phyloP scores from a whole-genome alignment of 345 rosid species.

The Syzygium oleosum region DNA sequence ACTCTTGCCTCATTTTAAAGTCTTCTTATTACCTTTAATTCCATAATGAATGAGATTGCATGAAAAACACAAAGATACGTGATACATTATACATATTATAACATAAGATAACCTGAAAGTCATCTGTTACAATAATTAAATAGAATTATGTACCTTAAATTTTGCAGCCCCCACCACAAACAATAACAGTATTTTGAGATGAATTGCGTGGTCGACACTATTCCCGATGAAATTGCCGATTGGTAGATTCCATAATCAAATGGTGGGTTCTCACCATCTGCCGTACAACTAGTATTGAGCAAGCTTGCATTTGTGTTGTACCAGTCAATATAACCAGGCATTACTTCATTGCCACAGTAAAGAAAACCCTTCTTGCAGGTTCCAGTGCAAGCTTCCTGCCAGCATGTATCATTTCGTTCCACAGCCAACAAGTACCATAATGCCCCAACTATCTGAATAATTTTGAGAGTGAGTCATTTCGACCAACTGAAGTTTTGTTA shows the following conservation, averaged over 20 bases:
- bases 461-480: neutral
- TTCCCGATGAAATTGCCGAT: conserved; percentile 59
- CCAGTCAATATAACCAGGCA: conserved; percentile 53
- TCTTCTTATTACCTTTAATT: neutral
- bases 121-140: neutral
- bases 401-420: conserved; percentile 75
- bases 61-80: neutral
- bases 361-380: conserved; percentile 38
- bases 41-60: neutral
- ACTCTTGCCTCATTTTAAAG: neutral
- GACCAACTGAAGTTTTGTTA: neutral
- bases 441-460: conserved; percentile 80
- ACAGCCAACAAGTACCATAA: conserved; percentile 88
- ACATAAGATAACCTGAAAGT: neutral
- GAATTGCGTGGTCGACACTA: conserved; percentile 73
- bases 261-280: conserved; percentile 21
- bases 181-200: conserved; percentile 74
- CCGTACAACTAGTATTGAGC: conserved; percentile 30
- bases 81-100: neutral
- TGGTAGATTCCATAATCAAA: conserved; percentile 76
- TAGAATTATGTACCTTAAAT: conserved; percentile 51
- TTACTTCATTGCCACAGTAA: conserved; percentile 61
- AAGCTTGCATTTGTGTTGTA: conserved; percentile 3
- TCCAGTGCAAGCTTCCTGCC: conserved; percentile 43
- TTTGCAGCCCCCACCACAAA: conserved; percentile 99